These are phyloP conservation scores for Pseudozyma sp. DNA, from an alignment of 1,284 basidiomycete genomes.

Conservation along the genomic window DNA sequence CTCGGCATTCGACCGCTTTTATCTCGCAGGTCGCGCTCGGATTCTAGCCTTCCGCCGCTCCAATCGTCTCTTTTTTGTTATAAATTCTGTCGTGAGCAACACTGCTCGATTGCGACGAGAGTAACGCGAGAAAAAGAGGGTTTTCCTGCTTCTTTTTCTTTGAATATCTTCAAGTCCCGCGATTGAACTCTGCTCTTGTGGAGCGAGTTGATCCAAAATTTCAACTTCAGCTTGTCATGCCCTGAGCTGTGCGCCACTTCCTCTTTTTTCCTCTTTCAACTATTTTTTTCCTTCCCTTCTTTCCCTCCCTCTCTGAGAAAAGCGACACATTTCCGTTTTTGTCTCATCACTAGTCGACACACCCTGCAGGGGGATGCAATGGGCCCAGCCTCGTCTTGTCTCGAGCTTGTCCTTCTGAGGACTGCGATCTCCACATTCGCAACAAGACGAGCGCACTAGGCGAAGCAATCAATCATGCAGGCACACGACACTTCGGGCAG, in stretches of 20 bases:
- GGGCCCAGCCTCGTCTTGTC: no score
- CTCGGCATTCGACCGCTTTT: constrained; percentile 21
- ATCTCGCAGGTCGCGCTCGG: background rate
- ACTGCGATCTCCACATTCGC: no score
- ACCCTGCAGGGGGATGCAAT: no score
- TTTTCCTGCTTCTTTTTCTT: background rate
- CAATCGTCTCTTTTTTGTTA: background rate
- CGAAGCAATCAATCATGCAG: no score
- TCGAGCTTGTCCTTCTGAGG: no score
- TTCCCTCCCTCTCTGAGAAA: background rate
- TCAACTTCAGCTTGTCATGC: constrained; percentile 2
- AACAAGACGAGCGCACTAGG: no score
- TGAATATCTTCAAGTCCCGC: background rate
- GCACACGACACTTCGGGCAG: no score
- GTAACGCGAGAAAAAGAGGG: background rate
- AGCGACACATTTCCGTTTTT: background rate
- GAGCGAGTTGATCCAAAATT: background rate
- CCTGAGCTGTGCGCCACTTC: background rate
- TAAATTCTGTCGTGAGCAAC: background rate
- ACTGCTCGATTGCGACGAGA: background rate
- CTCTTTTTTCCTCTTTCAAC: no score
- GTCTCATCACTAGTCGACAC: background rate
- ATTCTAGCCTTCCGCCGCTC: constrained; percentile 9
- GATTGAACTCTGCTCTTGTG: background rate
- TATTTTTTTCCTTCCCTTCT: no score